These are phyloP conservation scores for Trichoderma erinaceum DNA, from an alignment of 495 filamentous ascomycete genomes.

Conservation along the genomic window DNA sequence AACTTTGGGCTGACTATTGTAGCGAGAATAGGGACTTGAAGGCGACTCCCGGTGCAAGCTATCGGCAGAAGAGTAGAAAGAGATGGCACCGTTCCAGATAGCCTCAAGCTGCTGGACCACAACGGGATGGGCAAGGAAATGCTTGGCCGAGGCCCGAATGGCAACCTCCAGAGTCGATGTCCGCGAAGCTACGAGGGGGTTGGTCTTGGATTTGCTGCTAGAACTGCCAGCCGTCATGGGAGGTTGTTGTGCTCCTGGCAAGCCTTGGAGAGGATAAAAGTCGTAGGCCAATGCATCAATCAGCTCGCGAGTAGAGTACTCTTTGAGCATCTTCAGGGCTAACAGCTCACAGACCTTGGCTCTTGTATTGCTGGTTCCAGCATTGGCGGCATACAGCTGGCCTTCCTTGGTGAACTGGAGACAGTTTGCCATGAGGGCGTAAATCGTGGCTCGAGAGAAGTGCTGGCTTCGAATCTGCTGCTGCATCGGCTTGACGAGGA, in stretches of 20 bases:
- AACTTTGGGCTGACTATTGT: conserved; percentile 22
- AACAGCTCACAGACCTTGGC: conserved; percentile 85
- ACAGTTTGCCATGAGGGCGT: conserved; percentile 86
- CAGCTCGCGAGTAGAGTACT: conserved; percentile 80
- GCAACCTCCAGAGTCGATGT: conserved; percentile 87
- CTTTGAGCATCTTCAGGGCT: conserved; percentile 83
- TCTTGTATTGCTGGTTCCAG: conserved; percentile 72
- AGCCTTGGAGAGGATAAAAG: conserved; percentile 82
- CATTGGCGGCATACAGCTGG: conserved; percentile 71
- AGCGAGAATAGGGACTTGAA: conserved; percentile 16
- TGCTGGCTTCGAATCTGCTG: conserved; percentile 73
- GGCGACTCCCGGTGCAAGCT: conserved; percentile 58
- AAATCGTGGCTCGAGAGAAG: conserved; percentile 79
- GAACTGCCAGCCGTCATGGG: conserved; percentile 32
- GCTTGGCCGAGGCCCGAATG: conserved; percentile 82
- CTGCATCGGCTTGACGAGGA: conserved; percentile 85
- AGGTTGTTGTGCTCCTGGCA: conserved; percentile 40
- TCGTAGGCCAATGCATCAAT: conserved; percentile 91
- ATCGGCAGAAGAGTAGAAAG: conserved; percentile 83
- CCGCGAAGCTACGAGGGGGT: conserved; percentile 51
- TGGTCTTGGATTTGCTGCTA: conserved; percentile 26
- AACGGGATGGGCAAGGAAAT: conserved; percentile 81
- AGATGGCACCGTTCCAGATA: conserved; percentile 91
- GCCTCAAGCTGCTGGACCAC: conserved; percentile 90
- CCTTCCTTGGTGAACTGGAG: conserved; percentile 87